Conservation (phyloP, 2,329 filamentous ascomycete species). For the Sclerotinia subarctica region DNA sequence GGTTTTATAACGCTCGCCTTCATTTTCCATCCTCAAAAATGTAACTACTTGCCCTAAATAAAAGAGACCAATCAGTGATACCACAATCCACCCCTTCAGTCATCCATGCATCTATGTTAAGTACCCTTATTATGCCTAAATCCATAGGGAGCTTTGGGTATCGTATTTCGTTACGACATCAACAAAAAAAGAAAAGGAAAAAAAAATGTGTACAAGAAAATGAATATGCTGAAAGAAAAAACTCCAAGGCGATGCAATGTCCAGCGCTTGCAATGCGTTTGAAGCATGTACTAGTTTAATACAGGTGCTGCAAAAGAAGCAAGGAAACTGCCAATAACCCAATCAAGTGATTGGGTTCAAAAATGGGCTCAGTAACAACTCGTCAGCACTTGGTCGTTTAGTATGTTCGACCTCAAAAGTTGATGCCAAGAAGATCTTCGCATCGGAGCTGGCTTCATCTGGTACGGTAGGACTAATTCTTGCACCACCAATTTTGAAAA, state of each 20-base stretch:
- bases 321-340: not conserved
- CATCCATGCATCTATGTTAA: constrained; percentile 20
- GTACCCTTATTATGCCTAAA: constrained; percentile 21
- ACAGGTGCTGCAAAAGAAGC: constrained; percentile 11
- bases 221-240: constrained; percentile 16
- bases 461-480: constrained; percentile 86
- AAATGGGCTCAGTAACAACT: constrained; percentile 81
- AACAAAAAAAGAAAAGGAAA: constrained; percentile 10
- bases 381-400: constrained; percentile 85
- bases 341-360: constrained; percentile 64
- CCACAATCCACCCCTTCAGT: not conserved
- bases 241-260: constrained; percentile 29
- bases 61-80: constrained; percentile 19
- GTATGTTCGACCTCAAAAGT: constrained; percentile 97
- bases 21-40: constrained; percentile 6
- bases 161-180: constrained; percentile 24
- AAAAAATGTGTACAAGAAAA: constrained; percentile 23
- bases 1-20: constrained; percentile 1
- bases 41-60: constrained; percentile 7
- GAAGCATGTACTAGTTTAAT: constrained; percentile 19
- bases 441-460: constrained; percentile 79
- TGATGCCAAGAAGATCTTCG: constrained; percentile 75
- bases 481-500: constrained; percentile 94
- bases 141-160: constrained; percentile 17
- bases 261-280: constrained; percentile 30